Base-by-base conservation (phyloP, 1,139 yeast genomes). In the Pichiaceae sp. region DNA sequence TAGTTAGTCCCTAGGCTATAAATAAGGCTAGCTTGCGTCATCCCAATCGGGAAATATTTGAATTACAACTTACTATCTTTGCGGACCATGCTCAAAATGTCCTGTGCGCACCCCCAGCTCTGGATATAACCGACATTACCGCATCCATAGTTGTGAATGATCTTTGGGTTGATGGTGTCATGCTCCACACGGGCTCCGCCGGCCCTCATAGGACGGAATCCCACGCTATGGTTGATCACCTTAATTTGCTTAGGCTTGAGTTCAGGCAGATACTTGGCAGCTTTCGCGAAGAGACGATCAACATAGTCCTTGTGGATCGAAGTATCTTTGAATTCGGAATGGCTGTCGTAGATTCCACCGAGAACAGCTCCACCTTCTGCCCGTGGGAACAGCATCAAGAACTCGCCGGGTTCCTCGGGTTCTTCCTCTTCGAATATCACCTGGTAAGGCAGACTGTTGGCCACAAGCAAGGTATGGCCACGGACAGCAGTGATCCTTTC, bases 351-450 rank as follows among this genome's bases (percentile, higher is more conserved):
- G 37, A 72, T 64, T 1, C 76, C 77, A 3, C 77, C 77, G 17
- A 72, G 54, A 17, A 70, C 60, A 6, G 67, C 53, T 2, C 75
- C 75, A 5, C 77, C 76, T 46, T 71, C 77, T 37, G 63, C 63
- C 30, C 76, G 54, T 7, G 78, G 76, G 60, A 71, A 66, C 11
- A 65, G 47, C 54, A 70, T 70, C 21, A 71, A 50, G 48, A 60
- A 53, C 44, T 71, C 76, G 33, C 65, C 55, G 23, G 31, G 40
- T 18, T 48, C 48, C 1, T 50, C 60, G 4, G 66, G 60, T 33
- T 62, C 57, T 1, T 60, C 60, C 14, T 57, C 56, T 8, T 67
- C 66, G 14, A 55, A 48, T 19, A 54, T 39, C 16, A 60, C 53
- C 37, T 54, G 53, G 33, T 47, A 54, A 11, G 63, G 53, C 28